Evolutionary conservation across 1,139 yeast genomes (phyloP), one percentile per base, ranked within the genome.

Genomic region (Waltiozyma sp.): DNA sequence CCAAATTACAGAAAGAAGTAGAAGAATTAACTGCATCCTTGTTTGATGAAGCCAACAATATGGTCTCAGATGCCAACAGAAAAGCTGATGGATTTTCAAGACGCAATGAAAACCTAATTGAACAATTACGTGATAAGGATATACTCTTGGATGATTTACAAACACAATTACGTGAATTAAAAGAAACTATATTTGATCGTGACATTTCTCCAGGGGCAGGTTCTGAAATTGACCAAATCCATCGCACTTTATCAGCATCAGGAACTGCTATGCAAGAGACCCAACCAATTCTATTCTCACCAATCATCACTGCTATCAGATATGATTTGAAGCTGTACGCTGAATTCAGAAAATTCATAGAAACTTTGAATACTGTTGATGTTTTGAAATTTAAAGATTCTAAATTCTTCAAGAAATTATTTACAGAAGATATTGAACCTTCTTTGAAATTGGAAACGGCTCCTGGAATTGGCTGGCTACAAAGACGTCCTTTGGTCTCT

Each of bases 391-490:
- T 62, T 14, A 59, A 68, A 8, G 55, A 62, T 13, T 50, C 63
- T 1, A 72, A 73, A 50, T 80, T 81, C 57, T 77, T 83, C 60
- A 79, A 79, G 49, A 72, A 75, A 47, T 63, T 86, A 21, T 68
- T 88, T 59, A 55, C 67, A 13, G 95, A 87, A 52, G 98, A 91
- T 58, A 71, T 91, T 44, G 96, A 86, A 54, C 86, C 88, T 3
- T 67, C 79, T 0, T 57, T 81, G 38, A 67, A 77, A 43, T 60
- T 81, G 18, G 87, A 80, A 46, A 58, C 62, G 40, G 78, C 87
- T 0, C 77, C 81, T 2, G 80, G 79, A 11, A 60, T 80, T 43
- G 70, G 79, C 33, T 77, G 80, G 77, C 64, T 77, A 42, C 72
- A 70, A 37, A 68, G 75, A 48, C 70, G 80, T 52, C 69, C 77